Evolutionary conservation across 805 yeast genomes (phyloP), one percentile per base, ranked within the genome.

Genomic region (Saccharomycopsis schoenii): DNA sequence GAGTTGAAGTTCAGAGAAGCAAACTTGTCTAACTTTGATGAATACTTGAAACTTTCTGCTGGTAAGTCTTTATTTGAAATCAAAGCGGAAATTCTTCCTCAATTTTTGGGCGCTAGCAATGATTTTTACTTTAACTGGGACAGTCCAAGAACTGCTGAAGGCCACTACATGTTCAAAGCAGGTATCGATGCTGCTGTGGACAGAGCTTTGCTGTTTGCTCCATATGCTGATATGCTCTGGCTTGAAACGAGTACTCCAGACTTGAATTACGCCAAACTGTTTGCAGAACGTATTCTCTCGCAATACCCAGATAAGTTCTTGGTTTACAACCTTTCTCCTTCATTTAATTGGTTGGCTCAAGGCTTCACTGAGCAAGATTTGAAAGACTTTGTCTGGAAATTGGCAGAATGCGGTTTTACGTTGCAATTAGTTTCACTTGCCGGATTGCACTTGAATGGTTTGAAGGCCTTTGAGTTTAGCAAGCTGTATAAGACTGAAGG

Each of bases 171-270:
- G 65, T 77, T 76, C 62, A 69, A 76, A 60, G 72, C 79, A 1
- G 80, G 86, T 21, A 74, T 81, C 66, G 82, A 78, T 50, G 77
- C 77, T 24, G 86, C 86, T 2, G 71, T 83, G 52, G 77, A 80
- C 66, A 74, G 88, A 60, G 80, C 82, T 0, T 68, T 81, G 34
- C 76, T 76, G 0, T 83, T 74, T 68, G 82, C 85, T 5, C 86
- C 86, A 14, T 80, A 80, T 62, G 77, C 86, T 12, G 88, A 83
- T 61, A 68, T 82, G 68, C 69, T 83, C 24, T 83, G 88, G 88
- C 72, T 83, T 17, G 86, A 84, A 67, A 83, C 87, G 42, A 82
- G 82, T 68, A 76, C 78, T 2, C 88, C 88, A 19, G 77, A 82
- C 65, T 68, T 83, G 57, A 64, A 73, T 37, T 81, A 81, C 67